Percentiles rank a stretch among this genome's conserved stretches.
Conservation (phyloP, 768 basidiomycete genomes). For the Daedaleopsis sinensis region DNA sequence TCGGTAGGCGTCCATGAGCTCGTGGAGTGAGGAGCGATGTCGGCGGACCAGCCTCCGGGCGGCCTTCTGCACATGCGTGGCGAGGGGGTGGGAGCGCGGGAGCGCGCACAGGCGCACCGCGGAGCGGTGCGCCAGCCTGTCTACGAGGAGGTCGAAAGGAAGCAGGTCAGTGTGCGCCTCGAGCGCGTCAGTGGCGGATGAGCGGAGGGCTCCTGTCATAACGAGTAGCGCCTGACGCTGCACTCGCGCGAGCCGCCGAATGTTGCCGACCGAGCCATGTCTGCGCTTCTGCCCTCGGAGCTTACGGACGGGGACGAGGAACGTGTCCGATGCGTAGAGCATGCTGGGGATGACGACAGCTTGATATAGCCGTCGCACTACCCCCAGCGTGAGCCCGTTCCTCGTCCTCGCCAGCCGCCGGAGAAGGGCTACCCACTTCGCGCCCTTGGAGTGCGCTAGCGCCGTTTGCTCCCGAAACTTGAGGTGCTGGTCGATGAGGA, state of each 20-base stretch:
- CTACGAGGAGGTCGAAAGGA: too few relatives aligned
- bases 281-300: too few relatives aligned
- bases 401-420: constrained; percentile 21
- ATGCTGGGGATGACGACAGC: too few relatives aligned
- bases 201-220: constrained; percentile 9
- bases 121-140: constrained; percentile 14
- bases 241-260: too few relatives aligned
- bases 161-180: constrained; percentile 25
- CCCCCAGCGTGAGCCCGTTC: too few relatives aligned
- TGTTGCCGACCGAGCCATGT: too few relatives aligned
- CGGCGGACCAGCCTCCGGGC: constrained; percentile 1
- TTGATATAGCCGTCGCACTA: too few relatives aligned
- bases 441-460: constrained; percentile 25
- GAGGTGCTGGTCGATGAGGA: constrained; percentile 34
- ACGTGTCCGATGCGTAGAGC: too few relatives aligned
- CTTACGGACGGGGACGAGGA: too few relatives aligned
- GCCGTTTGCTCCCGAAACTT: constrained; percentile 25
- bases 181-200: constrained; percentile 24
- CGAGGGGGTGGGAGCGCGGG: too few relatives aligned
- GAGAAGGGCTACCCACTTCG: constrained; percentile 21
- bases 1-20: constrained; percentile 14
- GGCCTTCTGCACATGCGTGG: constrained; percentile 5
- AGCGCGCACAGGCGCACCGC: constrained; percentile 18
- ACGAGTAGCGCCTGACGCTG: too few relatives aligned
- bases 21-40: constrained; percentile 27